Evolutionary conservation across 2,329 filamentous ascomycete genomes (phyloP).

Genomic region (Hymenoscyphus salicellus): DNA sequence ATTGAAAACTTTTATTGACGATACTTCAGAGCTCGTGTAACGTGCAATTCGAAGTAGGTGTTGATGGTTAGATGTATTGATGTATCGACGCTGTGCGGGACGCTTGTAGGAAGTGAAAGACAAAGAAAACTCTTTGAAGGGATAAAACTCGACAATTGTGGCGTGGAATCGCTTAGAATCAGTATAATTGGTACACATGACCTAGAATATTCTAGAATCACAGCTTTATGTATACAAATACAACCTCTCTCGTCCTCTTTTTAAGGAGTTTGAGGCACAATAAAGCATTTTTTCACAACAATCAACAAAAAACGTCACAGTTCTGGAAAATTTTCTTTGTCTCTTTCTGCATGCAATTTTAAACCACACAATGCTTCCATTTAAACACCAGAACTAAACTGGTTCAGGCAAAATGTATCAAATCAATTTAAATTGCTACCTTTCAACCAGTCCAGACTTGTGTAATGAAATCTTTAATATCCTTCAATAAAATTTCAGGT

Average conservation of each 20-base stretch:
- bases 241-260: too few relatives aligned
- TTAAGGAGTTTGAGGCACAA: too few relatives aligned
- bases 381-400: neutral
- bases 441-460: slow-evolving; percentile 31
- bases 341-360: neutral
- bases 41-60: neutral
- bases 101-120: neutral
- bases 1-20: neutral
- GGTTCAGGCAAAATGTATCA: neutral
- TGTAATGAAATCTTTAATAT: slow-evolving; percentile 44
- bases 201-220: too few relatives aligned
- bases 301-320: neutral
- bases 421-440: neutral
- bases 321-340: neutral
- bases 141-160: neutral
- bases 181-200: too few relatives aligned
- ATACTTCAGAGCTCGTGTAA: neutral
- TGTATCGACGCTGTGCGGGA: neutral
- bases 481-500: slow-evolving; percentile 41
- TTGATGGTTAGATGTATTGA: neutral
- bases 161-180: too few relatives aligned
- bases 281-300: too few relatives aligned
- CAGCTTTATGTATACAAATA: too few relatives aligned
- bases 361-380: neutral
- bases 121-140: neutral